Evolutionary conservation across 73 alveolate genomes (phyloP).

Genomic region (Stentor roeselii): DNA sequence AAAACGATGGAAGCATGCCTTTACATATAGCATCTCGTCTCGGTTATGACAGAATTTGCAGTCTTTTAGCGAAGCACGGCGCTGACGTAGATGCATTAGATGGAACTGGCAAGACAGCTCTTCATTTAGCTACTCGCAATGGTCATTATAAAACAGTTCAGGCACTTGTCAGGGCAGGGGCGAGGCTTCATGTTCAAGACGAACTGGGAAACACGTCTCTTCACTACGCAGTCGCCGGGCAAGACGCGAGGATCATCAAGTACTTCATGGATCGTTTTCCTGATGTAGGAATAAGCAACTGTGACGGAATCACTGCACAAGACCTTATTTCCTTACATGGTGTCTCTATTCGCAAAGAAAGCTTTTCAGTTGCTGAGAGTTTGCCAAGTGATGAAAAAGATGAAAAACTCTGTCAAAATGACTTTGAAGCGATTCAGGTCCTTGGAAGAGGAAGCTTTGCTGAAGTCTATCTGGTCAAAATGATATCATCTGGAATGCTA

Average conservation of each 20-base stretch:
- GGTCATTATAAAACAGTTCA: neutral
- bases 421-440: constrained; percentile 25
- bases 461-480: constrained; percentile 54
- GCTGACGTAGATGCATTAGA: neutral
- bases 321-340: neutral
- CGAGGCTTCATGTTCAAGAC: neutral
- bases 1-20: neutral
- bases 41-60: neutral
- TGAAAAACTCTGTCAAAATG: neutral
- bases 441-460: constrained; percentile 70
- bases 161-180: neutral
- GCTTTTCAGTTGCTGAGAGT: neutral
- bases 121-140: neutral
- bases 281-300: neutral
- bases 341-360: neutral
- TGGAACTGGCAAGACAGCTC: neutral
- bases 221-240: neutral
- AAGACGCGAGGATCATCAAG: neutral
- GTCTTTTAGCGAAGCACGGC: neutral
- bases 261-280: neutral
- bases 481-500: constrained; percentile 38
- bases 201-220: neutral
- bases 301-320: neutral
- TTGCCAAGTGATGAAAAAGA: neutral
- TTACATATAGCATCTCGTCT: neutral